Evolutionary conservation across 2,329 filamentous ascomycete genomes (phyloP).

Genomic region (Phaeoacremonium minimum): DNA sequence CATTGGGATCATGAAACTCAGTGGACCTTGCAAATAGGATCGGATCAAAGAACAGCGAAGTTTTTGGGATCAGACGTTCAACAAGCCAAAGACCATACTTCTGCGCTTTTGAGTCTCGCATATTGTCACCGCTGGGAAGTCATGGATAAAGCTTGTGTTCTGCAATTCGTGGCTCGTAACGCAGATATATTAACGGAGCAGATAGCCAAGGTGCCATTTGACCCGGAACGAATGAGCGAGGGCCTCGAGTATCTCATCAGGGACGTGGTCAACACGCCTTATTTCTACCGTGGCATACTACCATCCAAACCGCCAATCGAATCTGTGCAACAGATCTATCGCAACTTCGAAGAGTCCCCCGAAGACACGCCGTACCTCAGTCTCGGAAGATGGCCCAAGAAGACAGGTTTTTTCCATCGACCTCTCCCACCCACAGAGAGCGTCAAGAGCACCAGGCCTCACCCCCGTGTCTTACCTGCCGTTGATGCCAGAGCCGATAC

Average conservation of each 20-base stretch:
- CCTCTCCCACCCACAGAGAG: conserved; percentile 6
- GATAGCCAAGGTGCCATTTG: conserved; percentile 23
- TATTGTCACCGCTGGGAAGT: conserved; percentile 42
- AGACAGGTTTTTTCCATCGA: conserved; percentile 55
- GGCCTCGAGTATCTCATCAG: conserved; percentile 32
- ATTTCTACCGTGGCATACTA: conserved; percentile 35
- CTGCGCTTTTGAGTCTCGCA: conserved; percentile 38
- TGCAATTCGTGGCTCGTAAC: conserved; percentile 31
- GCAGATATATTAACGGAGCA: conserved; percentile 19
- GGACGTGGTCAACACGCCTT: conserved; percentile 28
- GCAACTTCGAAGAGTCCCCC: conserved; percentile 31
- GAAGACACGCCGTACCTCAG: conserved; percentile 44
- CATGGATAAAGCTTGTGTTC: conserved; percentile 31
- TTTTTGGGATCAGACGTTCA: conserved; percentile 20
- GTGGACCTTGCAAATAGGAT: conserved; percentile 36
- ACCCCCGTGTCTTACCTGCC: conserved; percentile 38
- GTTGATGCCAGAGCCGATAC: conserved; percentile 44
- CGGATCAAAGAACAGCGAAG: too few species aligned
- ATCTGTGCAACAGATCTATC: conserved; percentile 30
- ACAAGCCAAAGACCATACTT: conserved; percentile 34
- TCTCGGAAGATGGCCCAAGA: conserved; percentile 45
- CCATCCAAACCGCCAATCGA: conserved; percentile 36
- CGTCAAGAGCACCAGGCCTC: conserved; percentile 32
- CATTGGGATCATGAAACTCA: conserved; percentile 29
- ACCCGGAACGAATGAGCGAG: conserved; percentile 14